Conservation (phyloP, 345 rosid species). For the Melastoma malabathricum region DNA sequence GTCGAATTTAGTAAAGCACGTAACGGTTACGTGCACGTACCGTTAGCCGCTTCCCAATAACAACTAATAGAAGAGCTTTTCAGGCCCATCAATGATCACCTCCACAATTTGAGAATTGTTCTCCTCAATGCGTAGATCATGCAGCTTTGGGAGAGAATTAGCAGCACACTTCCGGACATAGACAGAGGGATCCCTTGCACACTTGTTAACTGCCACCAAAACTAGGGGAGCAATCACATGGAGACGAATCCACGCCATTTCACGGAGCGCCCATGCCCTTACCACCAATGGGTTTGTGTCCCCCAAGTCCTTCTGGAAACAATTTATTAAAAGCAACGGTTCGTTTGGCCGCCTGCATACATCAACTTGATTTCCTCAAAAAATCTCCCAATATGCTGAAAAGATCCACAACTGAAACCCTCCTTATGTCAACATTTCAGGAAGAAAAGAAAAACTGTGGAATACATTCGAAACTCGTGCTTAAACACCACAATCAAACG, state of each 20-base stretch:
- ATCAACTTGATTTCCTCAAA: too few species aligned
- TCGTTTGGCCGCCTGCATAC: conserved; percentile 82
- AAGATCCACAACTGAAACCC: too few species aligned
- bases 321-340: conserved; percentile 87
- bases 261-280: conserved; percentile 96
- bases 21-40: too few species aligned
- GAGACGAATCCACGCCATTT: conserved; percentile 90
- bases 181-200: conserved; percentile 86
- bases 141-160: conserved; percentile 86
- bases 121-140: conserved; percentile 73
- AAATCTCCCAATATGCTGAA: too few species aligned
- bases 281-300: conserved; percentile 91
- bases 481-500: too few species aligned
- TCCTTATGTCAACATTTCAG: too few species aligned
- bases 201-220: conserved; percentile 66
- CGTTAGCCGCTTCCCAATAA: too few species aligned
- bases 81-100: conserved; percentile 24
- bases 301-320: conserved; percentile 91
- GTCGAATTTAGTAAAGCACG: too few species aligned
- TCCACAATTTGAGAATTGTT: conserved; percentile 59
- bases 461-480: too few species aligned
- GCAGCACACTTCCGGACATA: conserved; percentile 95
- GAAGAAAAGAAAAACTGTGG: too few species aligned
- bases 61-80: too few species aligned
- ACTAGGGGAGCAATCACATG: conserved; percentile 85